Conservation (phyloP, 2,329 filamentous ascomycete species). For the Aaosphaeria arxii region DNA sequence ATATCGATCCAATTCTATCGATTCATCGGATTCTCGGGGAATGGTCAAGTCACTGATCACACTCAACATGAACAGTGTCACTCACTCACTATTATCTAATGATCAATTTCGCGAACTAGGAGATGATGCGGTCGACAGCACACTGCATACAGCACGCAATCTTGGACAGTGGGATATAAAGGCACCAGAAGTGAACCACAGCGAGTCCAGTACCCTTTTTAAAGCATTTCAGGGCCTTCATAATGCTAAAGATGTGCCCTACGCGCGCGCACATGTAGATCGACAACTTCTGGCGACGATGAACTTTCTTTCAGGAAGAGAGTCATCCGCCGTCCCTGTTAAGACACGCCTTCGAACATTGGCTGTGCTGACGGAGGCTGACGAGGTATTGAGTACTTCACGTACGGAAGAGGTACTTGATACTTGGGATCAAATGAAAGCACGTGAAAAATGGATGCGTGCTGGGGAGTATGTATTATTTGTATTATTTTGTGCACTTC, state of each 20-base stretch:
- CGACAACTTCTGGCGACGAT: constrained; percentile 55
- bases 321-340: constrained; percentile 19
- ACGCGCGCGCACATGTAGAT: constrained; percentile 59
- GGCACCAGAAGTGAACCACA: constrained; percentile 60
- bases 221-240: constrained; percentile 77
- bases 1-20: constrained; percentile 57
- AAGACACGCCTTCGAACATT: constrained; percentile 42
- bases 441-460: constrained; percentile 74
- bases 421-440: constrained; percentile 62
- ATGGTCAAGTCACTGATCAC: constrained; percentile 74
- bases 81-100: constrained; percentile 71
- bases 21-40: constrained; percentile 61
- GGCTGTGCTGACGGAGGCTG: constrained; percentile 75
- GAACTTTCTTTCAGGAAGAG: constrained; percentile 25
- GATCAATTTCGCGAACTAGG: constrained; percentile 61
- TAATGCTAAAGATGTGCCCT: constrained; percentile 56
- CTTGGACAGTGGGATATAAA: constrained; percentile 92
- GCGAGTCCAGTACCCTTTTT: constrained; percentile 69
- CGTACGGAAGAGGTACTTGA: constrained; percentile 60
- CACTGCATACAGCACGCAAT: constrained; percentile 75
- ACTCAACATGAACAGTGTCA: constrained; percentile 81
- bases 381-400: constrained; percentile 67
- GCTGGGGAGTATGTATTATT: constrained; percentile 61
- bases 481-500: not conserved
- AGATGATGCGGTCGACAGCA: constrained; percentile 63